Base-by-base conservation (phyloP, 495 filamentous ascomycete genomes). In the Entonaema liquescens region DNA sequence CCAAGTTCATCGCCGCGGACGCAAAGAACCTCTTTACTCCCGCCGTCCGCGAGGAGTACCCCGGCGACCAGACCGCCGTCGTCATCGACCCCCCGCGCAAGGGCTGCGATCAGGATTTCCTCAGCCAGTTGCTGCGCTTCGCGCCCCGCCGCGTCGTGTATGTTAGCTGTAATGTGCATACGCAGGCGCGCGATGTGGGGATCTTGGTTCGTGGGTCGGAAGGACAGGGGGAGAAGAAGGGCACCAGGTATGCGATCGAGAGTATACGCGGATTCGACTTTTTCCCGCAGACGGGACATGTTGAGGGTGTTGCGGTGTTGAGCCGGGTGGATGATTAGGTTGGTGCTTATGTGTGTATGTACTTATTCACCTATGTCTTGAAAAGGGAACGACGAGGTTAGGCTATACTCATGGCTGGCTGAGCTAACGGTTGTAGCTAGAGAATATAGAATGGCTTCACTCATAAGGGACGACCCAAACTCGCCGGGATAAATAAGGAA, bases 101-200 rank as follows among this genome's bases (percentile, higher is more conserved):
- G 78, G 95, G 95, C 9, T 98, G 95, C 77, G 95, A 97, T 62
- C 88, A 90, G 12, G 85, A 83, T 52, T 99, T 99, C 79, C 79
- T 99, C 29, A 69, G 81, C 21, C 95, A 99, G 83, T 79, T 99
- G 66, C 76, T 98, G 21, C 74, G 77, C 19, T 98, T 89, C 70
- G 89, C 83, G 52, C 95, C 95, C 5, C 83, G 84, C 62, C 81
- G 95, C 50, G 86, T 98, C 12, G 89, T 97, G 7, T 99, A 99
- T 76, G 95, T 99, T 21, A 95, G 92, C 62, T 99, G 95, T 70
- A 98, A 99, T 76, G 96, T 98, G 62, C 96, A 98, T 74, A 97
- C 95, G 21, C 95, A 99, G 82, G 96, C 95, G 35, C 83, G 96
- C 56, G 95, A 99, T 81, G 89, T 98, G 2, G 94, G 93, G 0